Conservation (phyloP, 257 asterid genomes). For the Pogostemon cablin region DNA sequence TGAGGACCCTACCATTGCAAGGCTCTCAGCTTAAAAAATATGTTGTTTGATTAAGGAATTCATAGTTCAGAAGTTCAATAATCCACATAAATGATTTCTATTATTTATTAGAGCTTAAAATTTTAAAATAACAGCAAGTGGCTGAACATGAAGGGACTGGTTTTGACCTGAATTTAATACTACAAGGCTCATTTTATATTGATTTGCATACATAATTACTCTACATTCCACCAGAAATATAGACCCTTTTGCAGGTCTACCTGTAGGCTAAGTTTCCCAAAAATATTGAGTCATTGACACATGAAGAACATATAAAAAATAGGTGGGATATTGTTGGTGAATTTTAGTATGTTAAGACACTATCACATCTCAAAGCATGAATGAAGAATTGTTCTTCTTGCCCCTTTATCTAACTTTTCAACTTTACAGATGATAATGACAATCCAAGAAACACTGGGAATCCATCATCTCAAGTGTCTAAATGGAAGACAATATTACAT, state of each 20-base stretch:
- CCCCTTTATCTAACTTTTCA: constrained; percentile 27
- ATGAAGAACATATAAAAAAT: background rate
- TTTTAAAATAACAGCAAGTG: constrained; percentile 9
- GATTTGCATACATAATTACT: background rate
- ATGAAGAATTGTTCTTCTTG: background rate
- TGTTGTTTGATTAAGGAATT: background rate
- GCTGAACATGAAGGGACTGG: background rate
- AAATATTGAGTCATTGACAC: background rate
- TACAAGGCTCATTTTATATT: background rate
- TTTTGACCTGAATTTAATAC: background rate
- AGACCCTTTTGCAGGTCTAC: background rate
- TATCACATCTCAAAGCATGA: background rate
- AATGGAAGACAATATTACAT: constrained; percentile 80
- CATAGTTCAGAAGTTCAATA: background rate
- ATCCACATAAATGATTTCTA: background rate
- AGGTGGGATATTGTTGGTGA: background rate
- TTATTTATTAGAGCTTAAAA: background rate
- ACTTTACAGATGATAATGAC: constrained; percentile 55
- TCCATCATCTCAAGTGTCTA: constrained; percentile 68
- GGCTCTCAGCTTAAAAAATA: background rate
- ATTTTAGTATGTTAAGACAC: background rate
- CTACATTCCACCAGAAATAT: background rate
- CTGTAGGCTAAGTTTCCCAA: background rate
- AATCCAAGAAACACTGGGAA: constrained; percentile 46
- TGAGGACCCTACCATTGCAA: background rate